These are phyloP conservation scores for Sphaceloma murrayae DNA, from an alignment of 2,329 filamentous ascomycete genomes.

Conservation along the genomic window DNA sequence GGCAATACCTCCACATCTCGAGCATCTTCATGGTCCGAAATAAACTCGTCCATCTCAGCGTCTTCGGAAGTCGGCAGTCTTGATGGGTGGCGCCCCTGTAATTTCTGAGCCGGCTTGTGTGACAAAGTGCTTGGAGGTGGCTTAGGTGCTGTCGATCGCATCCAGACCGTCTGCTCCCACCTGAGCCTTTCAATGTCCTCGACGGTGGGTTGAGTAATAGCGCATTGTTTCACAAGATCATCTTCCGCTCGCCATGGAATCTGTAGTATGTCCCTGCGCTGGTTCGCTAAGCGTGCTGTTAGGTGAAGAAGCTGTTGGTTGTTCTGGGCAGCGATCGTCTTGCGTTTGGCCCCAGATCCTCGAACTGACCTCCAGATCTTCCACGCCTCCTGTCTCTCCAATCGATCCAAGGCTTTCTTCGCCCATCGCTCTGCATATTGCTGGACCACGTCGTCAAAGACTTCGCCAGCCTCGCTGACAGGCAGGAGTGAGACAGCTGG, in stretches of 20 bases:
- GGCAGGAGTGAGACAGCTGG: neutral
- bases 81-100: neutral
- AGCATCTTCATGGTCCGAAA: neutral
- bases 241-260: conserved; percentile 45
- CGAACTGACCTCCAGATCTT: conserved; percentile 52
- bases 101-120: neutral
- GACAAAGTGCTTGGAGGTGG: neutral
- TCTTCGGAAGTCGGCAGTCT: neutral
- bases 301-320: conserved; percentile 36
- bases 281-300: conserved; percentile 46
- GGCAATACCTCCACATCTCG: neutral
- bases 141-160: conserved; percentile 22
- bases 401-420: conserved; percentile 47
- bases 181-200: conserved; percentile 47
- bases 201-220: conserved; percentile 55
- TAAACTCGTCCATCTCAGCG: conserved; percentile 15
- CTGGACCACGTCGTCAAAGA: conserved; percentile 47
- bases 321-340: conserved; percentile 38
- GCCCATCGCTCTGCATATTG: conserved; percentile 48
- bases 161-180: conserved; percentile 39
- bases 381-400: conserved; percentile 49
- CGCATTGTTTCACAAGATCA: conserved; percentile 48
- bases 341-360: conserved; percentile 31
- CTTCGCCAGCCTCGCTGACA: conserved; percentile 39
- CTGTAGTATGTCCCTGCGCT: conserved; percentile 44